Evolutionary conservation across 768 basidiomycete species (phyloP), one percentile per base, ranked within the genome.

Genomic region (Suillus americanus): DNA sequence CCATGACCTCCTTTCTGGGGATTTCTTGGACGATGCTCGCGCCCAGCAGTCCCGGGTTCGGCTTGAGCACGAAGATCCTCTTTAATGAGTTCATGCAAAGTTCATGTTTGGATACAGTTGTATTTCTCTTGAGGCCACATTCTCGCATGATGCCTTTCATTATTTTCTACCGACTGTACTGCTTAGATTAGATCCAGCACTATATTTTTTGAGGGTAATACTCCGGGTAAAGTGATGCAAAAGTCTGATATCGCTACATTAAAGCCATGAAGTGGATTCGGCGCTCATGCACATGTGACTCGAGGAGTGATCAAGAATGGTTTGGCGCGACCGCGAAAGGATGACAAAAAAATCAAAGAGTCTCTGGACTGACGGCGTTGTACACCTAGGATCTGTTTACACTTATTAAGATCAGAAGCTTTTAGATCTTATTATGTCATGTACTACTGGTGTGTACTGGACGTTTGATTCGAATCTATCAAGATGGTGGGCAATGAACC

Each of bases 401-500:
- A 41, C 18, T 59, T 59, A 12, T 59, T 59, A 59, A 25, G 4
- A 41, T 59, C 56, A 59, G 56, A 41, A 40, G 56, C 38, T 25
- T 40, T 57, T 41, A 10, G 56, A 51, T 51, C 25, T 51, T 51
- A 51, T 51, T 51, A 51, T 16, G 28, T 51, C 28, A 51, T 51
- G 18, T 41, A n/a, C n/a, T n/a, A n/a, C n/a, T n/a, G n/a, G n/a
- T n/a, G n/a, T n/a, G n/a, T n/a, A 28, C 25, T 28, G 16, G 28
- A 30, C 8, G 16, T 51, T 51, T 28, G 50, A 51, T 30, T 53
- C 51, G 20, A 54, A 54, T 54, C 53, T 33, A 54, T 55, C 10
- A 61, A 51, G 28, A 74, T 74, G 74, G 74, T 74, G 75, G 55
- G 57, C 35, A 33, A 56, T 16, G 33, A 56, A 30, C 9, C 41